These are phyloP conservation scores for Pontederia crassipes DNA, from an alignment of 176 grass and related monocot species.

Conservation along the genomic window DNA sequence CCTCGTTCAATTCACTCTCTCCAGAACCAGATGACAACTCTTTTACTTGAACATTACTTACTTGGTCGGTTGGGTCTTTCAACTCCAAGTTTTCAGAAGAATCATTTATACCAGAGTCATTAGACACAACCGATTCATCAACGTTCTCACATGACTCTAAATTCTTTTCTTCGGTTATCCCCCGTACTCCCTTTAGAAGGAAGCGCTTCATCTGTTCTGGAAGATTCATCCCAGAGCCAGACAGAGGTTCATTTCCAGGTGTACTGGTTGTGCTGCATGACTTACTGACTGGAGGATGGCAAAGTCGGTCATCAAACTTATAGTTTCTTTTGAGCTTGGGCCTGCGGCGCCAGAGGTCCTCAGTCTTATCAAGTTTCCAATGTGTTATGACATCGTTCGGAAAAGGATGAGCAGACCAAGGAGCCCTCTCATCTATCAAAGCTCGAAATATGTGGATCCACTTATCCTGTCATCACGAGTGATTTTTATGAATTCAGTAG, in stretches of 20 bases:
- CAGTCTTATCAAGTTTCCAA: slow-evolving; percentile 95
- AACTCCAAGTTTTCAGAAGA: slow-evolving; percentile 33
- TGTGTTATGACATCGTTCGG: slow-evolving; percentile 60
- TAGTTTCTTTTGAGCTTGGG: slow-evolving; percentile 91
- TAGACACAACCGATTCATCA: background rate
- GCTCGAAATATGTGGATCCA: slow-evolving; percentile 87
- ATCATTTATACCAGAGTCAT: slow-evolving; percentile 34
- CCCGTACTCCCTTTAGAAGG: slow-evolving; percentile 70
- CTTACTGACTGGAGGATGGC: slow-evolving; percentile 51
- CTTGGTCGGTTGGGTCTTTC: slow-evolving; percentile 44
- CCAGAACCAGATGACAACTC: slow-evolving; percentile 34
- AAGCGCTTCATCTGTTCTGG: slow-evolving; percentile 85
- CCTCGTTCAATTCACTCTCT: slow-evolving; percentile 52
- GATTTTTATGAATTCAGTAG: background rate
- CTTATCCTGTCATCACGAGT: slow-evolving; percentile 50
- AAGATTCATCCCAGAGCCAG: slow-evolving; percentile 34
- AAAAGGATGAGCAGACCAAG: slow-evolving; percentile 89
- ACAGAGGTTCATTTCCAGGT: slow-evolving; percentile 24
- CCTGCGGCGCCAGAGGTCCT: slow-evolving; percentile 86
- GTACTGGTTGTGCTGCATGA: slow-evolving; percentile 28
- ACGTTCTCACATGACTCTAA: slow-evolving; percentile 41
- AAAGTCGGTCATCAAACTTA: slow-evolving; percentile 79
- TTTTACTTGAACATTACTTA: slow-evolving; percentile 52
- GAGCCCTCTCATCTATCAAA: slow-evolving; percentile 81
- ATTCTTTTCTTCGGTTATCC: slow-evolving; percentile 62